Evolutionary conservation across 768 basidiomycete genomes (phyloP).

Genomic region (Cystoderma amianthinum): DNA sequence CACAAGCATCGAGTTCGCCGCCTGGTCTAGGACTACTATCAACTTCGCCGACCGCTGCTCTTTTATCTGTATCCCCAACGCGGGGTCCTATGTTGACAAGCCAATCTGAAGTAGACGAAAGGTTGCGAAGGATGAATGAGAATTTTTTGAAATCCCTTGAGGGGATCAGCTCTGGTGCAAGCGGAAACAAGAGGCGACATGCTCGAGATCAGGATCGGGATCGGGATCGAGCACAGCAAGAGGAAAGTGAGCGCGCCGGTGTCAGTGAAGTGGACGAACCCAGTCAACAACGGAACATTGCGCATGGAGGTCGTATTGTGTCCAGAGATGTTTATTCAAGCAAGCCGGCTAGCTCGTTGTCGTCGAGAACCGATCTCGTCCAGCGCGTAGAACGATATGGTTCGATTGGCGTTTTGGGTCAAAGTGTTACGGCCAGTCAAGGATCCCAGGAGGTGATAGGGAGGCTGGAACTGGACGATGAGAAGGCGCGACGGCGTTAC

Average conservation of each 20-base stretch:
- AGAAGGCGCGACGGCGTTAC: slow-evolving; percentile 4
- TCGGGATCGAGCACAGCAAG: slow-evolving; percentile 4
- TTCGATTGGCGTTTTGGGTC: slow-evolving; percentile 15
- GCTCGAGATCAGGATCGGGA: slow-evolving; percentile 9
- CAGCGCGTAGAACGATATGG: too few relatives aligned
- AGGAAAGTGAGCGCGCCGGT: too few relatives aligned
- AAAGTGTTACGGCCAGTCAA: slow-evolving; percentile 20
- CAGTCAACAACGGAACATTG: too few relatives aligned
- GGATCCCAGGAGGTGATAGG: slow-evolving; percentile 52
- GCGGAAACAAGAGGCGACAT: slow-evolving; percentile 11
- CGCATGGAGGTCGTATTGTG: too few relatives aligned
- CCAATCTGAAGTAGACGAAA: slow-evolving; percentile 59
- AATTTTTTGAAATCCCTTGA: slow-evolving; percentile 59
- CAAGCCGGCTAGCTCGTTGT: too few relatives aligned
- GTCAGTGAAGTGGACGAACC: too few relatives aligned
- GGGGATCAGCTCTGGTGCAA: slow-evolving; percentile 36
- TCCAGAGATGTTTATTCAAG: too few relatives aligned
- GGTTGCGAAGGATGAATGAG: slow-evolving; percentile 60
- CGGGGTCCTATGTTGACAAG: slow-evolving; percentile 55
- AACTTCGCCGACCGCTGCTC: neutral
- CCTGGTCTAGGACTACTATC: neutral
- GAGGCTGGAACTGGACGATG: slow-evolving; percentile 35
- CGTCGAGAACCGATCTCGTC: too few relatives aligned
- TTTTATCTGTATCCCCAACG: slow-evolving; percentile 13
- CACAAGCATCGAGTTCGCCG: neutral